Percentiles rank a stretch among this genome's conserved stretches.
Evolutionary conservation across 1,284 basidiomycete genomes (phyloP).

Genomic region (Ceratobasidium theobromae): DNA sequence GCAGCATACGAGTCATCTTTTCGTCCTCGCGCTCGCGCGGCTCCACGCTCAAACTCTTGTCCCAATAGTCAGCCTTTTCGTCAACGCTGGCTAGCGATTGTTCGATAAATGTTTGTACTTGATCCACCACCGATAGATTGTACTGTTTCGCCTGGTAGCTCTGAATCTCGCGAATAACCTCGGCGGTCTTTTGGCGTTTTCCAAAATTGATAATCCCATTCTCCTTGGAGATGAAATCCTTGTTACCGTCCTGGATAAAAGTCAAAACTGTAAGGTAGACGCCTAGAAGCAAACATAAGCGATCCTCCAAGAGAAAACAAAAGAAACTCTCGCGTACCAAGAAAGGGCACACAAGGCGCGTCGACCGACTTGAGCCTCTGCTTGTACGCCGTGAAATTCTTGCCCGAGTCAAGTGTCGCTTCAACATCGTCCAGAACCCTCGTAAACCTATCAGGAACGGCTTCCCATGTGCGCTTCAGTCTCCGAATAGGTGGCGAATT

Average conservation of each 20-base stretch:
- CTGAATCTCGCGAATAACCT: slow-evolving; percentile 95
- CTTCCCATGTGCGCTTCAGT: slow-evolving; percentile 94
- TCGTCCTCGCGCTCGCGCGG: slow-evolving; percentile 92
- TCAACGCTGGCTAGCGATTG: slow-evolving; percentile 70
- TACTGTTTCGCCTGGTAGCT: slow-evolving; percentile 92
- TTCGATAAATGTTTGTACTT: slow-evolving; percentile 75
- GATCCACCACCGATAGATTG: slow-evolving; percentile 73
- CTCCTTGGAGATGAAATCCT: slow-evolving; percentile 69
- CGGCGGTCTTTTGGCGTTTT: slow-evolving; percentile 90
- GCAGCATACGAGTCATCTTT: slow-evolving; percentile 85
- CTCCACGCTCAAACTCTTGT: slow-evolving; percentile 81
- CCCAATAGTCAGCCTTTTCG: slow-evolving; percentile 70
- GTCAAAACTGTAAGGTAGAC: slow-evolving; percentile 94
- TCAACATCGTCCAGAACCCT: slow-evolving; percentile 63
- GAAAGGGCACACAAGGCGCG: slow-evolving; percentile 96
- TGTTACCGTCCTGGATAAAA: slow-evolving; percentile 98
- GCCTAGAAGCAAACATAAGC: slow-evolving; percentile 51
- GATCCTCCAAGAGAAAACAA: not conserved
- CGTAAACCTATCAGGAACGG: slow-evolving; percentile 62
- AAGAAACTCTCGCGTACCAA: slow-evolving; percentile 59
- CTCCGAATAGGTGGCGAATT: slow-evolving; percentile 93
- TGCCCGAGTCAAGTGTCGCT: slow-evolving; percentile 81
- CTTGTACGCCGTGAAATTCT: slow-evolving; percentile 93
- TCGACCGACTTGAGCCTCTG: slow-evolving; percentile 81
- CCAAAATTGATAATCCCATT: slow-evolving; percentile 91